Evolutionary conservation across 2,329 filamentous ascomycete genomes (phyloP).

Genomic region (Atkinsonella hypoxylon): DNA sequence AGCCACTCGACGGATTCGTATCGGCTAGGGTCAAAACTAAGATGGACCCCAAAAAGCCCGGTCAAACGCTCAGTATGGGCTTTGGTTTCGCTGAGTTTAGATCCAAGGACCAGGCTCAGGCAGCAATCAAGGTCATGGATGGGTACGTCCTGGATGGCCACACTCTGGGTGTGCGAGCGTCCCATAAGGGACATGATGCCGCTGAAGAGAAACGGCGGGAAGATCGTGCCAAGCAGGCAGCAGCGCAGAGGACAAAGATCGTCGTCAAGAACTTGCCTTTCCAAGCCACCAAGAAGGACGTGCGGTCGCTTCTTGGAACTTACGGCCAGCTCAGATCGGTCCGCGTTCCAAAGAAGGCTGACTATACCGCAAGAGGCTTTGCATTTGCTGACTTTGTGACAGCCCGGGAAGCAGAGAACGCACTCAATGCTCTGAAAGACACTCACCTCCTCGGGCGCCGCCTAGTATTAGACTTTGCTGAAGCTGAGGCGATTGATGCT

Average conservation of each 20-base stretch:
- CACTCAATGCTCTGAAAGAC: constrained; percentile 79
- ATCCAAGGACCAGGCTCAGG: constrained; percentile 63
- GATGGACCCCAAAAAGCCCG: constrained; percentile 79
- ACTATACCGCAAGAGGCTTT: constrained; percentile 79
- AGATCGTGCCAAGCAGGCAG: constrained; percentile 70
- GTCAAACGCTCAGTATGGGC: constrained; percentile 86
- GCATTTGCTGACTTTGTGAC: constrained; percentile 95
- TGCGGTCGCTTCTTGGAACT: constrained; percentile 71
- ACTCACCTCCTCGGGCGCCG: constrained; percentile 87
- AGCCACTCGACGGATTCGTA: constrained; percentile 73
- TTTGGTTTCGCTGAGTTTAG: constrained; percentile 92
- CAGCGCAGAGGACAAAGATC: constrained; percentile 74
- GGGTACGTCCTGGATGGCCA: constrained; percentile 80
- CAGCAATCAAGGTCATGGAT: constrained; percentile 76
- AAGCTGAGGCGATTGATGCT: constrained; percentile 77
- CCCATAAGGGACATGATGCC: constrained; percentile 77
- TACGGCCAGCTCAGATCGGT: constrained; percentile 91
- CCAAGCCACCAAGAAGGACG: constrained; percentile 85
- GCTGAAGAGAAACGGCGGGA: constrained; percentile 76
- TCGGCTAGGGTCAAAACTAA: constrained; percentile 89
- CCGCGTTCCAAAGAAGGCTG: constrained; percentile 89
- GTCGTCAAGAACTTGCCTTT: constrained; percentile 98
- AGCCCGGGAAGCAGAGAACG: constrained; percentile 77
- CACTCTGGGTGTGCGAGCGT: constrained; percentile 71
- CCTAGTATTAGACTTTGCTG: constrained; percentile 83